These are phyloP conservation scores for Neostapfia colusana DNA, from an alignment of 176 grass and related monocot species.

Conservation along the genomic window DNA sequence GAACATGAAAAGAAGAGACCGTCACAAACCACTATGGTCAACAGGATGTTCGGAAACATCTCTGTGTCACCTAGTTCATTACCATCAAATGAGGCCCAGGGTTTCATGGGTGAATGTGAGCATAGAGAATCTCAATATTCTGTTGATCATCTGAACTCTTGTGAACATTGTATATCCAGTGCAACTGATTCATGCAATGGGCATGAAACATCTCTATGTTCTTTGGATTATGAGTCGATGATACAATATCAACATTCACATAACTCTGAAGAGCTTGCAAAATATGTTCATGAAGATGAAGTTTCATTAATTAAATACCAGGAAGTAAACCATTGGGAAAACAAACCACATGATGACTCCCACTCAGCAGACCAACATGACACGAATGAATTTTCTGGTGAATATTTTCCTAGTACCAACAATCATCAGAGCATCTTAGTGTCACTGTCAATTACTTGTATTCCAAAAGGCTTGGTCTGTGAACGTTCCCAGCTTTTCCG, in stretches of 20 bases:
- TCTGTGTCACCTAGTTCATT: slow-evolving; percentile 32
- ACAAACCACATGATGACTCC: slow-evolving; percentile 23
- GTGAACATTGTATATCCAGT: slow-evolving; percentile 21
- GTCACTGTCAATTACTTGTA: slow-evolving; percentile 81
- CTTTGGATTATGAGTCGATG: slow-evolving; percentile 17
- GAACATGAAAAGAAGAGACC: slow-evolving; percentile 22
- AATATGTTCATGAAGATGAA: slow-evolving; percentile 22
- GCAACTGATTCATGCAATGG: slow-evolving; percentile 28
- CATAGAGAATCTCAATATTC: slow-evolving; percentile 31
- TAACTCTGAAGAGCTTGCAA: slow-evolving; percentile 27
- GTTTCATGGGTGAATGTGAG: slow-evolving; percentile 24
- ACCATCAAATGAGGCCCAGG: slow-evolving; percentile 36
- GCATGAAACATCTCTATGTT: slow-evolving; percentile 33
- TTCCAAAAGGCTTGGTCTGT: slow-evolving; percentile 62
- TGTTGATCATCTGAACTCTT: slow-evolving; percentile 12
- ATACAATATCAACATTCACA: slow-evolving; percentile 29
- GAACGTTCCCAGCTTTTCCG: slow-evolving; percentile 69
- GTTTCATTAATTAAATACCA: slow-evolving; percentile 32
- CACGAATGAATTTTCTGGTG: slow-evolving; percentile 46
- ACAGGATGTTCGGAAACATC: slow-evolving; percentile 20
- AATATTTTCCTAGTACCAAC: slow-evolving; percentile 55
- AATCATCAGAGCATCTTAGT: slow-evolving; percentile 89
- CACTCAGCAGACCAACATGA: slow-evolving; percentile 43
- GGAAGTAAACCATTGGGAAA: slow-evolving; percentile 32
- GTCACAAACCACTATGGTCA: slow-evolving; percentile 13